These are phyloP conservation scores for Fusarium anguioides DNA, from an alignment of 2,329 filamentous ascomycete genomes.

Conservation along the genomic window DNA sequence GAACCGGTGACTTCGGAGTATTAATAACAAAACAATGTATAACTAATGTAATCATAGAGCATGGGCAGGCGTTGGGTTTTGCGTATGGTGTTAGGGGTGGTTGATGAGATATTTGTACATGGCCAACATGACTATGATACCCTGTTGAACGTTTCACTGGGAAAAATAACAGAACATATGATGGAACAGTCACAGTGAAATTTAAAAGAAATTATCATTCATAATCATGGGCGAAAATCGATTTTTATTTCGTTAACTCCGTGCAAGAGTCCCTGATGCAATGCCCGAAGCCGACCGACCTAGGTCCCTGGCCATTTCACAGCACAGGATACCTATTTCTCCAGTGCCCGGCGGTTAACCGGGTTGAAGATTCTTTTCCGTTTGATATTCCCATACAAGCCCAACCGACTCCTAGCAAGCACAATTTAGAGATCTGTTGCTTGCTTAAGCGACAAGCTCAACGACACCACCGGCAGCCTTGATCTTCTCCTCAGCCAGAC, in stretches of 20 bases:
- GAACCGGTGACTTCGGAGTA: conserved; percentile 13
- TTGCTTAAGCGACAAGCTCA: conserved; percentile 85
- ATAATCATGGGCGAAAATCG: conserved; percentile 51
- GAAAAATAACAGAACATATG: not conserved
- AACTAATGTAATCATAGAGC: conserved; percentile 35
- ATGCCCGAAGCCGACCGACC: conserved; percentile 56
- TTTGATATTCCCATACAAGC: conserved; percentile 46
- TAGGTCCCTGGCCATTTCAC: conserved; percentile 44
- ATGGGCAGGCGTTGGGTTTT: conserved; percentile 33
- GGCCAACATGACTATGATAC: conserved; percentile 31
- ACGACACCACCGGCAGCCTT: conserved; percentile 96
- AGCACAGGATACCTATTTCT: conserved; percentile 40
- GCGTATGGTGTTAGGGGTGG: conserved; percentile 21
- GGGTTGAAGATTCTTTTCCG: conserved; percentile 45
- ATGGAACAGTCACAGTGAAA: conserved; percentile 2
- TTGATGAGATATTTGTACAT: conserved; percentile 35
- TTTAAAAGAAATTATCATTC: conserved; percentile 9
- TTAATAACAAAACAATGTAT: conserved; percentile 22
- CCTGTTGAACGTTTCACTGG: not conserved
- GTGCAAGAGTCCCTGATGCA: conserved; percentile 56
- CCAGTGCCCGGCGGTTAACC: conserved; percentile 30
- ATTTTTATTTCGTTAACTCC: conserved; percentile 56
- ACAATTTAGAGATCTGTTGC: conserved; percentile 30
- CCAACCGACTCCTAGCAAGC: conserved; percentile 47
- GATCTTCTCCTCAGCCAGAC: conserved; percentile 98